phyloP scores from a whole-genome alignment of 225 moss, liverwort and hornwort species.

The Pleurozium schreberi region DNA sequence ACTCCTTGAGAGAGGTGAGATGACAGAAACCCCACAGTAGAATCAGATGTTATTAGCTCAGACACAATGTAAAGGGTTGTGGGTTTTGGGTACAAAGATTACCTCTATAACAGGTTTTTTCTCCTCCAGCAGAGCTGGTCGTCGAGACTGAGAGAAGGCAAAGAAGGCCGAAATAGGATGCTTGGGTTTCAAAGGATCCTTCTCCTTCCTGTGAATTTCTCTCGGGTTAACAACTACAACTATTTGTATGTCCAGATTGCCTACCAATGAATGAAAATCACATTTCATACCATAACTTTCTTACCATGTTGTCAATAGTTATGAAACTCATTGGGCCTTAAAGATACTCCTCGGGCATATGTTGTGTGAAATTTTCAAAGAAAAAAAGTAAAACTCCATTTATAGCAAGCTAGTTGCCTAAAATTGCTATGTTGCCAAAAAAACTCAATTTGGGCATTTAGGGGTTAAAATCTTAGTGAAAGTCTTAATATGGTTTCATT shows the following conservation, averaged over 20 bases:
- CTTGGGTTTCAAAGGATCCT: conserved; percentile 82
- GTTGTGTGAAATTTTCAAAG: too few relatives aligned
- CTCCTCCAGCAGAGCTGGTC: conserved; percentile 54
- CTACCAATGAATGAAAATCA: too few relatives aligned
- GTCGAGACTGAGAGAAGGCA: conserved; percentile 51
- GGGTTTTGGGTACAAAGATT: neutral
- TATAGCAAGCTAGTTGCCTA: too few relatives aligned
- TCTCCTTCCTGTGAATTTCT: conserved; percentile 61
- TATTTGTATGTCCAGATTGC: neutral
- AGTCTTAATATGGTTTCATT: too few relatives aligned
- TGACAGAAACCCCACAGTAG: neutral
- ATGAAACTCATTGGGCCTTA: too few relatives aligned
- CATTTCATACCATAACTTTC: too few relatives aligned
- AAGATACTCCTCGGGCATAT: too few relatives aligned
- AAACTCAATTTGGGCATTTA: too few relatives aligned
- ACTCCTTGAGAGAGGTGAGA: neutral
- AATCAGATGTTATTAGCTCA: neutral
- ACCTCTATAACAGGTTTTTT: conserved; percentile 68
- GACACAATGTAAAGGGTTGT: neutral
- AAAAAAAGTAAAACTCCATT: too few relatives aligned
- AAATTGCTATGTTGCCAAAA: too few relatives aligned
- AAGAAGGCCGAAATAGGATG: conserved; percentile 69
- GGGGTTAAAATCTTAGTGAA: too few relatives aligned
- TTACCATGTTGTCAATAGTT: too few relatives aligned
- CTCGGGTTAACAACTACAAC: neutral